Evolutionary conservation across 208 protist species (phyloP), one percentile per base, ranked within the genome.

Genomic region (Leishmania gerbilli): DNA sequence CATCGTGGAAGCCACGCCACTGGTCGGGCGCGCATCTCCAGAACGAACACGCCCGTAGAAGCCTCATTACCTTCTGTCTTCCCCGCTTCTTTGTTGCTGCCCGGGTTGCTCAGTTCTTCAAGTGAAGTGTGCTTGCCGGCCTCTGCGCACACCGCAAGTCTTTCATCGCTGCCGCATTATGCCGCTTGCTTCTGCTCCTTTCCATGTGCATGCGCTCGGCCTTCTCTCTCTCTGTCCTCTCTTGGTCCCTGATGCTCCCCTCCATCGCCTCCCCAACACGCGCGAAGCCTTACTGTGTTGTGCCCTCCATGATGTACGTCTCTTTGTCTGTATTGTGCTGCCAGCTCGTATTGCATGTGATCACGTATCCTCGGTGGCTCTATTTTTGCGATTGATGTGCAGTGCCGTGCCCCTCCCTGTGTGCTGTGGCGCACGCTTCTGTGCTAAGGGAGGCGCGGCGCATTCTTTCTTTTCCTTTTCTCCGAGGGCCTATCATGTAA

Each of bases 61-160:
- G 2, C 13, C n/a, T 19, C 47, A 34, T 40, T 19, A 34, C 71
- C 3, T 79, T 74, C n/a, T 74, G 45, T 68, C 77, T 83, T 68
- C 72, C 27, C 58, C 49, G 37, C 15, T 27, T 49, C 17, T 64
- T n/a, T 60, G 69, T 40, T 68, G 19, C 55, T 58, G 15, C 49
- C 42, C 19, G n/a, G 71, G 34, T 42, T 49, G 13, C 24, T 62
- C n/a, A 13, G 27, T 56, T 24, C 3, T 60, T 37, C 37, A 71
- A 76, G 24, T n/a, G 56, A 15, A 56, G 17, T 47, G 21, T 15
- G 40, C 67, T 31, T 49, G 7, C 19, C 42, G 21, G 34, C 24
- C 40, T 71, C 17, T 42, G 67, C 67, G 40, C 17, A 71, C 40
- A n/a, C 40, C 67, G 9, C 67, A 27, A 4, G 24, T 24, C 7